Conservation (phyloP, 345 rosid genomes). For the Boechera retrofracta region DNA sequence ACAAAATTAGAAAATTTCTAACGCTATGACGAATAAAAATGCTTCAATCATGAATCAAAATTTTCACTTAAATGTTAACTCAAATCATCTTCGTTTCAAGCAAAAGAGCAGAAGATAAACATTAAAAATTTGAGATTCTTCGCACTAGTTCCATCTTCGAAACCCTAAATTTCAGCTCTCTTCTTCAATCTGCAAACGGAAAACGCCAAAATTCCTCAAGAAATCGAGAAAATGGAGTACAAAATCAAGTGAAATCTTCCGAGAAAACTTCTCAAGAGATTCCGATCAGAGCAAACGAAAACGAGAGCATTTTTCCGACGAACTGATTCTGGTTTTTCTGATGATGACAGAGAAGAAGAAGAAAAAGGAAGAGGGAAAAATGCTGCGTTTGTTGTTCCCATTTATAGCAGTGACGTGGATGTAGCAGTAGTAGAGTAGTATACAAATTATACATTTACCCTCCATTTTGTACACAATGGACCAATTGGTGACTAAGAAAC, state of each 20-base stretch:
- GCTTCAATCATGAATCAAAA: neutral
- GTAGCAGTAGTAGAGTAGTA: neutral
- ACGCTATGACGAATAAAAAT: neutral
- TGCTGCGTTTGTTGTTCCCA: neutral
- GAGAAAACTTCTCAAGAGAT: neutral
- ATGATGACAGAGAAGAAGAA: neutral
- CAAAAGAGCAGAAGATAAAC: too few relatives aligned
- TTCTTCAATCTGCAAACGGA: neutral
- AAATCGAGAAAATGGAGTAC: neutral
- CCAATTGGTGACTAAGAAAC: neutral
- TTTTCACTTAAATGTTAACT: too few relatives aligned
- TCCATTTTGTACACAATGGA: neutral
- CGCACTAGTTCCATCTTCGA: neutral
- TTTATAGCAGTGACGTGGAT: slow-evolving; percentile 1
- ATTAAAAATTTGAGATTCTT: neutral
- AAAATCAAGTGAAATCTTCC: neutral
- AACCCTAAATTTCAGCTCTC: neutral
- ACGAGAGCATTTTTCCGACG: neutral
- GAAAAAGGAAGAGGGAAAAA: neutral
- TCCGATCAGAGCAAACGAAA: neutral
- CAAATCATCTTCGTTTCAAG: neutral
- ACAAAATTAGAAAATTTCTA: neutral
- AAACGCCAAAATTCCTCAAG: neutral
- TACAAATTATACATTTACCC: neutral
- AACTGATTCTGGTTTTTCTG: neutral